Conservation (phyloP, 768 basidiomycete genomes). For the Macrolepiota dolichaula region DNA sequence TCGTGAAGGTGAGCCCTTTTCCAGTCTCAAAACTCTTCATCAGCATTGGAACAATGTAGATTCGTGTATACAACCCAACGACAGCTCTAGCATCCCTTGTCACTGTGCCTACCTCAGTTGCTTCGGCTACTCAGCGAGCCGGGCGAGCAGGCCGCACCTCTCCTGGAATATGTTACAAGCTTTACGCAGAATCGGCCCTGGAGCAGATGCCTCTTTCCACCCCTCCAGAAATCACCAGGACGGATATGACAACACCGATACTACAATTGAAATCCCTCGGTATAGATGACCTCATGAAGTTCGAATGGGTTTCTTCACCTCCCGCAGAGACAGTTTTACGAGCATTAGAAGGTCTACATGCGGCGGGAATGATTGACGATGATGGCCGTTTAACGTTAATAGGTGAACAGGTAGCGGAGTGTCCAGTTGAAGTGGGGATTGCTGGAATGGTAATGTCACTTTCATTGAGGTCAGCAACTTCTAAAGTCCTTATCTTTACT, state of each 20-base stretch:
- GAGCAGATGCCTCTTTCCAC: conserved; percentile 64
- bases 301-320: conserved; percentile 92
- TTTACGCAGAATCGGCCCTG: conserved; percentile 71
- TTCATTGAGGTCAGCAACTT: not conserved
- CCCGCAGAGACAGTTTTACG: conserved; percentile 82
- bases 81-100: conserved; percentile 82
- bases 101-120: conserved; percentile 78
- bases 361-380: conserved; percentile 80
- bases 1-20: conserved; percentile 71
- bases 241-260: conserved; percentile 88
- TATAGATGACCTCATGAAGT: conserved; percentile 92
- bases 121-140: conserved; percentile 90
- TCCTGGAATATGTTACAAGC: conserved; percentile 86
- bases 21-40: not conserved
- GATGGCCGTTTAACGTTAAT: conserved; percentile 73
- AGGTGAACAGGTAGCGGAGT: conserved; percentile 89
- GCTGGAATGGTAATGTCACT: conserved; percentile 78
- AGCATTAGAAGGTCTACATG: conserved; percentile 79
- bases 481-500: not conserved
- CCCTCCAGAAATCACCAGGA: conserved; percentile 86
- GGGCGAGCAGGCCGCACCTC: conserved; percentile 95
- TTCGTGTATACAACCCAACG: conserved; percentile 86
- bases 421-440: conserved; percentile 88
- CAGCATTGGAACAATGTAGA: conserved; percentile 39
- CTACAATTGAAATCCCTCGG: conserved; percentile 94